Evolutionary conservation across 495 filamentous ascomycete species (phyloP).

Genomic region (Talaromyces borbonicus): DNA sequence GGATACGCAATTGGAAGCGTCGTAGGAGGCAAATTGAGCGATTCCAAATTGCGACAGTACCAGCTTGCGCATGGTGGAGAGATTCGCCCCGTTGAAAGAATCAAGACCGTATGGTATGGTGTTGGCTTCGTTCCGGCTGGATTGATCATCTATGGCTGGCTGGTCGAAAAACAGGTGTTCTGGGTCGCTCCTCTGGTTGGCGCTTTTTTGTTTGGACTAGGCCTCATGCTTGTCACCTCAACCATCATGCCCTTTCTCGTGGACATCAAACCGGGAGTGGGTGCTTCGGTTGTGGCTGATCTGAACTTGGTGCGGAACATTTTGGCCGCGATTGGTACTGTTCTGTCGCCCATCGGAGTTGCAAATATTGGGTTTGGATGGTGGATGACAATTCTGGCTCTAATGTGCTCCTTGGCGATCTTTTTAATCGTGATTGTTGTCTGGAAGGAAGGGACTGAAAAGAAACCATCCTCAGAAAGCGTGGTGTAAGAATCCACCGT

Average conservation of each 20-base stretch:
- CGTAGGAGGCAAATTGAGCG: slow-evolving; percentile 8
- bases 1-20: slow-evolving; percentile 6
- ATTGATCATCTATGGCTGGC: slow-evolving; percentile 11
- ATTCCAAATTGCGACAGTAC: slow-evolving; percentile 3
- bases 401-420: background rate
- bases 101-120: slow-evolving; percentile 10
- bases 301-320: background rate
- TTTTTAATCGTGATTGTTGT: background rate
- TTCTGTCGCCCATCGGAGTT: background rate
- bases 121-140: slow-evolving; percentile 8
- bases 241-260: slow-evolving; percentile 4
- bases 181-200: slow-evolving; percentile 9
- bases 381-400: background rate
- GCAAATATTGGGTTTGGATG: background rate
- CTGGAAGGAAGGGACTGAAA: slow-evolving; percentile 1
- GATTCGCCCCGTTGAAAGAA: slow-evolving; percentile 6
- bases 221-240: background rate
- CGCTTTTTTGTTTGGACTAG: background rate
- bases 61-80: slow-evolving; percentile 1
- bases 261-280: background rate
- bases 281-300: slow-evolving; percentile 2
- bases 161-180: background rate
- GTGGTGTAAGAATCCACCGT: background rate
- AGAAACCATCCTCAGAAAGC: background rate
- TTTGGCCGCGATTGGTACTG: background rate